Conservation (phyloP, 2,329 filamentous ascomycete species). For the Didymella lethalis region DNA sequence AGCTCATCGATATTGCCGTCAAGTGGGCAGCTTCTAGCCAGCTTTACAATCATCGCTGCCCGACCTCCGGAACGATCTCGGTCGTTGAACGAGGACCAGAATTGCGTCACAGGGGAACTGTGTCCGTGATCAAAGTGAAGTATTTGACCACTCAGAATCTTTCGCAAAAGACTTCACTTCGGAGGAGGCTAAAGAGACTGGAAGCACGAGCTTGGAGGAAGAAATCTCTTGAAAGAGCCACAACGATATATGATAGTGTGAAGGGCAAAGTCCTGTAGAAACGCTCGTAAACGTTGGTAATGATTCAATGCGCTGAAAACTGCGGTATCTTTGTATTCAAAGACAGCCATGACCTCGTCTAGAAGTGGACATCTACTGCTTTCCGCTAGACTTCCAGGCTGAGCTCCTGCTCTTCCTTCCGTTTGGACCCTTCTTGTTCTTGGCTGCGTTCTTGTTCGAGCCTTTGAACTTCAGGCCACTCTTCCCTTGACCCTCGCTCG, state of each 20-base stretch:
- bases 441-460: constrained; percentile 65
- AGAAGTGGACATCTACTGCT: constrained; percentile 4
- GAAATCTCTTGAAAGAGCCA: neutral
- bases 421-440: constrained; percentile 55
- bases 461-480: constrained; percentile 66
- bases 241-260: neutral
- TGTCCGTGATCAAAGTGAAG: neutral
- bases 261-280: neutral
- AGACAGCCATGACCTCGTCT: neutral
- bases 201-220: neutral
- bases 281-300: neutral
- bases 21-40: neutral
- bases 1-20: neutral
- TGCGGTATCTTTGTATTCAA: neutral
- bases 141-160: neutral
- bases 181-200: neutral
- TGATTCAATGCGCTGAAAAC: neutral
- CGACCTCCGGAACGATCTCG: constrained; percentile 6
- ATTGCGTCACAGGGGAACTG: too few relatives aligned
- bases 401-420: constrained; percentile 54
- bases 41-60: constrained; percentile 5
- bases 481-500: constrained; percentile 70
- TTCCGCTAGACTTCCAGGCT: constrained; percentile 54
- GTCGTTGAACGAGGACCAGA: neutral
- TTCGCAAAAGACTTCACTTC: neutral